phyloP scores from a whole-genome alignment of 1,284 basidiomycete genomes.

The Erythrobasidium hasegawianum region DNA sequence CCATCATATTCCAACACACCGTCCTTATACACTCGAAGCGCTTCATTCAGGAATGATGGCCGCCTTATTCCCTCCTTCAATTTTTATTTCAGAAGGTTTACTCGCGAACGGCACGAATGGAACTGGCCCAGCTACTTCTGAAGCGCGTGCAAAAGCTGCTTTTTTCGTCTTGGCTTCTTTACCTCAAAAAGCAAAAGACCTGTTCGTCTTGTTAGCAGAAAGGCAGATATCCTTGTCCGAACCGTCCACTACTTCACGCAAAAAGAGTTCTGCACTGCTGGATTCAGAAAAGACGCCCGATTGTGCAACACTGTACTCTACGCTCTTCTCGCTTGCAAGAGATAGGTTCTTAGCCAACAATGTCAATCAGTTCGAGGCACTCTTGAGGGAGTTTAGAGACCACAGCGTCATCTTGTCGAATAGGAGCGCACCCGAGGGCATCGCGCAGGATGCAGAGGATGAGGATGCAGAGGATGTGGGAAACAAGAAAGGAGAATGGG shows the following conservation, averaged over 20 bases:
- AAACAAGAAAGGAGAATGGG: slow-evolving; percentile 53
- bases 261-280: not conserved
- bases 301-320: slow-evolving; percentile 9
- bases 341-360: slow-evolving; percentile 81
- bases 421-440: slow-evolving; percentile 44
- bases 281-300: slow-evolving; percentile 1
- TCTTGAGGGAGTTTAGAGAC: slow-evolving; percentile 83
- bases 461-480: slow-evolving; percentile 50
- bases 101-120: not conserved
- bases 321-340: slow-evolving; percentile 53
- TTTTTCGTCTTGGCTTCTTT: slow-evolving; percentile 78
- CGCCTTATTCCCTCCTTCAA: slow-evolving; percentile 38
- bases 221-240: slow-evolving; percentile 21
- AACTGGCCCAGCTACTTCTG: slow-evolving; percentile 15
- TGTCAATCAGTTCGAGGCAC: slow-evolving; percentile 72
- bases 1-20: slow-evolving; percentile 80
- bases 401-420: slow-evolving; percentile 70
- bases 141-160: slow-evolving; percentile 55
- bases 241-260: not conserved
- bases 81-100: slow-evolving; percentile 51
- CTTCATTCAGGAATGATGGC: slow-evolving; percentile 36
- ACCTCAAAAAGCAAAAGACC: slow-evolving; percentile 66
- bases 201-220: slow-evolving; percentile 41
- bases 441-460: slow-evolving; percentile 47
- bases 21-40: slow-evolving; percentile 69